Conservation (phyloP, 2,329 filamentous ascomycete species). For the Phialophora chinensis region DNA sequence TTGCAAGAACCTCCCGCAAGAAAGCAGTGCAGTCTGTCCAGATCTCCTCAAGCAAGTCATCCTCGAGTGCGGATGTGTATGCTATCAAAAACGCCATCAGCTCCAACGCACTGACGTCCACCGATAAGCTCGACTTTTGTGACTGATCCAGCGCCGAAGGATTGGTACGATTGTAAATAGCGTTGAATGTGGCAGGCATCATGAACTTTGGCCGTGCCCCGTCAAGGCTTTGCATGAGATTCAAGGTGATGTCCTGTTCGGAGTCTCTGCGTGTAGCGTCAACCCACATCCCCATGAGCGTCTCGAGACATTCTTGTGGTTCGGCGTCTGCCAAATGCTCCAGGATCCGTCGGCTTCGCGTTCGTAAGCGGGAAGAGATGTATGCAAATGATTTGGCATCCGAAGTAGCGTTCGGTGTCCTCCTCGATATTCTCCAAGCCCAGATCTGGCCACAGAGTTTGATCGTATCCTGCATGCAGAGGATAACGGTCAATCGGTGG, state of each 20-base stretch:
- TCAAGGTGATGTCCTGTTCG: slow-evolving; percentile 69
- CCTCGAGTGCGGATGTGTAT: slow-evolving; percentile 87
- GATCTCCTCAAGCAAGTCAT: slow-evolving; percentile 97
- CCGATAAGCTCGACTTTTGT: slow-evolving; percentile 85
- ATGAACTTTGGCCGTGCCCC: slow-evolving; percentile 89
- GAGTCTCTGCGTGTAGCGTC: slow-evolving; percentile 55
- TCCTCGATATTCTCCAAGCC: slow-evolving; percentile 80
- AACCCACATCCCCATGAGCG: slow-evolving; percentile 83
- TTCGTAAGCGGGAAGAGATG: slow-evolving; percentile 88
- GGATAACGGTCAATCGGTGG: slow-evolving; percentile 85
- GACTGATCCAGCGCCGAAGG: slow-evolving; percentile 76
- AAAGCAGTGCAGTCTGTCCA: slow-evolving; percentile 95
- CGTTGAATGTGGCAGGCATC: slow-evolving; percentile 92
- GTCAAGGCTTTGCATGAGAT: slow-evolving; percentile 86
- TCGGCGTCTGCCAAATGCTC: slow-evolving; percentile 94
- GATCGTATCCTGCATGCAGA: slow-evolving; percentile 97
- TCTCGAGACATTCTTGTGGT: slow-evolving; percentile 90
- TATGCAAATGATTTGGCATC: slow-evolving; percentile 85
- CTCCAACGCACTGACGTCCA: slow-evolving; percentile 80
- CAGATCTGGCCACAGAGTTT: slow-evolving; percentile 91
- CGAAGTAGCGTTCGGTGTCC: slow-evolving; percentile 63
- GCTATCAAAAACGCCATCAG: slow-evolving; percentile 87
- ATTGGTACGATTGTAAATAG: slow-evolving; percentile 93
- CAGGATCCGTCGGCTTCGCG: slow-evolving; percentile 82
- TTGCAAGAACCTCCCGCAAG: slow-evolving; percentile 83